phyloP scores from a whole-genome alignment of 106 monocot genomes.

The Dendrobium officinale region DNA sequence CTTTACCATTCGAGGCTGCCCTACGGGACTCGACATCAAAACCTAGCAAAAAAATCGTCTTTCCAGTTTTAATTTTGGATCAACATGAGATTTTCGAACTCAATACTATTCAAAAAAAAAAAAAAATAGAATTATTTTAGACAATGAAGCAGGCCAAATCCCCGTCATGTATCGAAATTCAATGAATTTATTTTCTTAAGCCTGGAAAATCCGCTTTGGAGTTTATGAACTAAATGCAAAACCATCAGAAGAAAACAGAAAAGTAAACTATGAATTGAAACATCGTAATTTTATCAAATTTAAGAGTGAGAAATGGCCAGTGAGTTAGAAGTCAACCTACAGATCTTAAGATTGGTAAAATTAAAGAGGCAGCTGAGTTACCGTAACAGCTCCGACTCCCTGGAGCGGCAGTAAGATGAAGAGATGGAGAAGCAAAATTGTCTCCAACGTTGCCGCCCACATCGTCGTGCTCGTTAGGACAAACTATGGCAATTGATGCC shows the following conservation, averaged over 20 bases:
- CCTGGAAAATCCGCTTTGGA: not conserved
- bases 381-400: constrained; percentile 4
- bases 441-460: not conserved
- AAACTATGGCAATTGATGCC: not conserved
- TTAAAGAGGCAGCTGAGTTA: not conserved
- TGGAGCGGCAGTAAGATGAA: not conserved
- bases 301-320: not conserved
- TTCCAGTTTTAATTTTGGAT: not conserved
- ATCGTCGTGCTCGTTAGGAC: not conserved
- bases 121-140: not conserved
- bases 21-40: not conserved
- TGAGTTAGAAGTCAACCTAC: not conserved
- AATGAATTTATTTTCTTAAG: not conserved
- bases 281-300: not conserved
- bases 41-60: not conserved
- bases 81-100: not conserved
- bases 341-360: not conserved
- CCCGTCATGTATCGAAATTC: not conserved
- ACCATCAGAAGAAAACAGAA: not conserved
- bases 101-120: not conserved
- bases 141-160: not conserved
- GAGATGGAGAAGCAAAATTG: not conserved
- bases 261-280: not conserved
- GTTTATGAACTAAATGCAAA: not conserved
- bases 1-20: not conserved